phyloP scores from a whole-genome alignment of 805 yeast species.

The Starmerella potacharoeniae region DNA sequence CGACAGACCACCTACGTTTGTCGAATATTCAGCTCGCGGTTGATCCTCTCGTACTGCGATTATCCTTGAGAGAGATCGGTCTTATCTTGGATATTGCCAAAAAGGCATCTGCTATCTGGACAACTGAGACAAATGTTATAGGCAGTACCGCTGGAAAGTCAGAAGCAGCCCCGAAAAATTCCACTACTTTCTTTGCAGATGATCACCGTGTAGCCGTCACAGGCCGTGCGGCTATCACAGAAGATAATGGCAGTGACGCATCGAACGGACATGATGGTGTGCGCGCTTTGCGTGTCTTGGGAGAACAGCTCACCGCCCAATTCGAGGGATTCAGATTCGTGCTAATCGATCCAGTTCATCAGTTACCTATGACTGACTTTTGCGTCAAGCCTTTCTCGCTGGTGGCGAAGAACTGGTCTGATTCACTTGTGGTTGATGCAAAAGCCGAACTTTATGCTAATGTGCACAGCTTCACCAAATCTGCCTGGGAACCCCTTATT shows the following conservation, averaged over 20 bases:
- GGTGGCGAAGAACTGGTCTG: slow-evolving; percentile 72
- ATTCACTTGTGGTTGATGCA: slow-evolving; percentile 60
- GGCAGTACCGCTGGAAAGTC: not conserved
- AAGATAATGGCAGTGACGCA: not conserved
- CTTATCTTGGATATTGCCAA: slow-evolving; percentile 66
- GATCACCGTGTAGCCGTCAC: slow-evolving; percentile 13
- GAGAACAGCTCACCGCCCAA: slow-evolving; percentile 55
- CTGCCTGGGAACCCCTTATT: slow-evolving; percentile 89
- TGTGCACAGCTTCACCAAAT: slow-evolving; percentile 75
- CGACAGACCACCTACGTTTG: slow-evolving; percentile 45
- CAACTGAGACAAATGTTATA: not conserved
- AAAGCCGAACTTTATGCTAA: slow-evolving; percentile 57
- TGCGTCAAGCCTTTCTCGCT: slow-evolving; percentile 57
- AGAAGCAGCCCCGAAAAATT: slow-evolving; percentile 9
- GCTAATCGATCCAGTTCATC: slow-evolving; percentile 81
- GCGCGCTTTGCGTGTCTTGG: slow-evolving; percentile 37
- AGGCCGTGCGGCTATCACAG: not conserved
- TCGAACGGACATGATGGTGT: not conserved
- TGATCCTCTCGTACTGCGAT: slow-evolving; percentile 69
- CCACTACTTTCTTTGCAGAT: slow-evolving; percentile 12
- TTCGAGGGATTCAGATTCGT: slow-evolving; percentile 72
- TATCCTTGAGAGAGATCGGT: slow-evolving; percentile 77
- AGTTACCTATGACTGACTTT: slow-evolving; percentile 75
- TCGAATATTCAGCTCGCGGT: slow-evolving; percentile 58
- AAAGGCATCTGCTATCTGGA: slow-evolving; percentile 42